A percentile compares a stretch with the other conserved stretches of the same genome.
These are phyloP conservation scores for Fonsecaea erecta DNA, from an alignment of 2,329 filamentous ascomycete species.

Conservation along the genomic window DNA sequence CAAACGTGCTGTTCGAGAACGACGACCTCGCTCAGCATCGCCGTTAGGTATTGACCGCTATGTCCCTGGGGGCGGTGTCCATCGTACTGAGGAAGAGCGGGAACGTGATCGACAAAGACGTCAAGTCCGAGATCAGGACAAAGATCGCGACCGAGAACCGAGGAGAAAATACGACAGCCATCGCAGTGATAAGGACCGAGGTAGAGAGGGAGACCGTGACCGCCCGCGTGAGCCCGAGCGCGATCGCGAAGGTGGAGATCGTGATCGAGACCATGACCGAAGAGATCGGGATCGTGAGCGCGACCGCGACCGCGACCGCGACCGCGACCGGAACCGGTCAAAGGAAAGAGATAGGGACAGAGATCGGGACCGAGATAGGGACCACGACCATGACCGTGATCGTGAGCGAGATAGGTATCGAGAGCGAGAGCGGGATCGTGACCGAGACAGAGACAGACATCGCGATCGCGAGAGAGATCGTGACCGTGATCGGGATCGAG, in stretches of 20 bases:
- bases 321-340: conserved; percentile 25
- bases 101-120: conserved; percentile 40
- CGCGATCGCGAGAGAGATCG: conserved; percentile 25
- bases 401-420: conserved; percentile 27
- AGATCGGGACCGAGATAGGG: conserved; percentile 29
- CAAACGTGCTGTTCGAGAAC: conserved; percentile 29
- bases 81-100: conserved; percentile 35
- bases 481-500: conserved; percentile 28
- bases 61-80: conserved; percentile 45
- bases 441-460: conserved; percentile 21
- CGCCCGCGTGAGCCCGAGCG: conserved; percentile 29
- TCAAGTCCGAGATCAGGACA: conserved; percentile 28
- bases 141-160: conserved; percentile 26
- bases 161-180: conserved; percentile 38
- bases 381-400: conserved; percentile 34
- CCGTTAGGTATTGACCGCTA: conserved; percentile 51
- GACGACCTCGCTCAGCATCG: conserved; percentile 40
- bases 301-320: conserved; percentile 21
- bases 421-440: conserved; percentile 17
- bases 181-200: conserved; percentile 36
- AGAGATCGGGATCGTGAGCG: conserved; percentile 17
- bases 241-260: conserved; percentile 19
- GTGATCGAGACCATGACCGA: conserved; percentile 25
- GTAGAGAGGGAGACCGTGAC: conserved; percentile 33
- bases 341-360: conserved; percentile 30